Conservation (phyloP, 176 grass and related monocot species). For the Oryza longistaminata region DNA sequence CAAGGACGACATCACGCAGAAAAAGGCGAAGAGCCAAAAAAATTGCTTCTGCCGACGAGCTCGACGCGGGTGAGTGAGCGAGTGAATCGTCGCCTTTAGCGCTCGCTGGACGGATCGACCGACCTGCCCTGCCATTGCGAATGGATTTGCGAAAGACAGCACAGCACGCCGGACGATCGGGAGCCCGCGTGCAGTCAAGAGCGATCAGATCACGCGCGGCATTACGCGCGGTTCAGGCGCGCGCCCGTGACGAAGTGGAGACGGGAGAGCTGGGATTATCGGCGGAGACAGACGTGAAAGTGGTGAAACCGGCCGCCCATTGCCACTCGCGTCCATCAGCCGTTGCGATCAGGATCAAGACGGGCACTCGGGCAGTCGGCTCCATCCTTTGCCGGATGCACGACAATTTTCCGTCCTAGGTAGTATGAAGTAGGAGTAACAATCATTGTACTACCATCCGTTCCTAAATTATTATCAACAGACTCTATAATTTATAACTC, state of each 20-base stretch:
- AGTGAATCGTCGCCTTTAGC: not conserved
- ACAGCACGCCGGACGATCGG: too few species aligned
- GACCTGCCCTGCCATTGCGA: too few species aligned
- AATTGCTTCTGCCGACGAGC: not conserved
- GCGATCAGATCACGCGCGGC: not conserved
- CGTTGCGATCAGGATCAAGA: not conserved
- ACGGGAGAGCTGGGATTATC: not conserved
- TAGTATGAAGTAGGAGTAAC: too few species aligned
- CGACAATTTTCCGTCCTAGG: too few species aligned
- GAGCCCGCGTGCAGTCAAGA: slow-evolving; percentile 4
- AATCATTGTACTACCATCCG: too few species aligned
- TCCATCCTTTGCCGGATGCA: too few species aligned
- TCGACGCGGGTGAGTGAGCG: slow-evolving; percentile 28
- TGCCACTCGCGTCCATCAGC: not conserved
- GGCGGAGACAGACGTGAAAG: not conserved
- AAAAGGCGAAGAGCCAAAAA: not conserved
- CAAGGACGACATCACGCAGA: not conserved
- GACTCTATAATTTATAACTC: too few species aligned
- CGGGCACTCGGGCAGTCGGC: not conserved
- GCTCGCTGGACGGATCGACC: not conserved
- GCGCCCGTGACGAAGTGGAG: not conserved
- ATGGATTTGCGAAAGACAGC: too few species aligned
- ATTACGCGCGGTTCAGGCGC: not conserved
- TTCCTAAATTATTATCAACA: too few species aligned
- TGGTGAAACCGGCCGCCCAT: not conserved